These are phyloP conservation scores for Ophiosphaerella herpotricha DNA, from an alignment of 2,329 filamentous ascomycete species.

Conservation along the genomic window DNA sequence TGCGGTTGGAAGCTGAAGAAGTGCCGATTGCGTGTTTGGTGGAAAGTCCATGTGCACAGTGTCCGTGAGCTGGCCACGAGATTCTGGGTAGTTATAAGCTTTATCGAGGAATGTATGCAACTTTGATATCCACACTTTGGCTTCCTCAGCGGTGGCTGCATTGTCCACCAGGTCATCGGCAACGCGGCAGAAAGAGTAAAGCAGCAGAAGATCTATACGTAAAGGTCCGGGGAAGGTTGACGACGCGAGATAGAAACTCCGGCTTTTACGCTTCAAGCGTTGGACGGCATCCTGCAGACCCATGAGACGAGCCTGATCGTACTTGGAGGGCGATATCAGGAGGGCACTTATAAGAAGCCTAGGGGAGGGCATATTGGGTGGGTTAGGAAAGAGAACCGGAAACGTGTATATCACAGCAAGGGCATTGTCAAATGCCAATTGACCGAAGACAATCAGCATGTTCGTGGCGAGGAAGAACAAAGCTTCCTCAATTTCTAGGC, in stretches of 20 bases:
- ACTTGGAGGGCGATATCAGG: constrained; percentile 53
- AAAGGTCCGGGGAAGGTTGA: constrained; percentile 70
- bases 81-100: constrained; percentile 48
- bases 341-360: constrained; percentile 59
- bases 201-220: constrained; percentile 68
- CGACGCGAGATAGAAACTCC: constrained; percentile 75
- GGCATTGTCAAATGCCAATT: constrained; percentile 71
- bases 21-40: constrained; percentile 55
- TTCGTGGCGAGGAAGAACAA: constrained; percentile 75
- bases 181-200: constrained; percentile 76
- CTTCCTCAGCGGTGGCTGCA: constrained; percentile 58
- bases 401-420: constrained; percentile 68
- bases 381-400: constrained; percentile 59
- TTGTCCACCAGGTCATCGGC: constrained; percentile 76
- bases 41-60: constrained; percentile 60
- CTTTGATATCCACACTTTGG: constrained; percentile 62
- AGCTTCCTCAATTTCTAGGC: constrained; percentile 74
- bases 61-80: constrained; percentile 7
- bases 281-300: constrained; percentile 64
- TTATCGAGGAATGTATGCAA: constrained; percentile 63
- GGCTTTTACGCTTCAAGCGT: constrained; percentile 66
- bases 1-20: constrained; percentile 63
- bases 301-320: constrained; percentile 62
- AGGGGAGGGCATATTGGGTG: constrained; percentile 57
- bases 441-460: constrained; percentile 69